Percentiles rank a stretch among this genome's conserved stretches.
phyloP scores from a whole-genome alignment of 805 yeast species.

The Hanseniaspora mollemarum region DNA sequence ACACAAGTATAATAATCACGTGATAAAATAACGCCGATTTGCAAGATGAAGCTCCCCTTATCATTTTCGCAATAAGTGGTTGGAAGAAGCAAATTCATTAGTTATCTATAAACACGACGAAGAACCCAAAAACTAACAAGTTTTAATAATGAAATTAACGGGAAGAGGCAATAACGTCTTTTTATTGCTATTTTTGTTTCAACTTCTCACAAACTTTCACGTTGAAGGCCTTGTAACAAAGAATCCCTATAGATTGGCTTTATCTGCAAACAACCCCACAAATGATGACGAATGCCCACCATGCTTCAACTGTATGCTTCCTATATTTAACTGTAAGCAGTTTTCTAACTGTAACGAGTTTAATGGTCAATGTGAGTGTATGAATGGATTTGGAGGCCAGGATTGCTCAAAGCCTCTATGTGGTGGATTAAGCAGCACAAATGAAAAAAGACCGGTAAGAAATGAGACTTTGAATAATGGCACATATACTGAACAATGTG shows the following conservation, averaged over 20 bases:
- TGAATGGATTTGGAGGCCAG: conserved; percentile 84
- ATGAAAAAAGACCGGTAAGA: conserved; percentile 49
- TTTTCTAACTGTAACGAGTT: conserved; percentile 77
- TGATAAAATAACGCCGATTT: no score
- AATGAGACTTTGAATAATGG: conserved; percentile 31
- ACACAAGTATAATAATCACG: no score
- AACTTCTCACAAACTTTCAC: not conserved
- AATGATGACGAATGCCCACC: conserved; percentile 57
- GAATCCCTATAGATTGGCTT: not conserved
- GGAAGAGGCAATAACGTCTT: not conserved
- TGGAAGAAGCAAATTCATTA: no score
- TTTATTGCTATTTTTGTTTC: not conserved
- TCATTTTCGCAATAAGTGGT: no score
- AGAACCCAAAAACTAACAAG: no score
- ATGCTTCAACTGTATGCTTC: conserved; percentile 88
- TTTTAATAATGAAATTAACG: not conserved
- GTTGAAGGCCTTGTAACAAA: not conserved
- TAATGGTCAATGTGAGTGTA: conserved; percentile 87
- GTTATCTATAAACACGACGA: no score
- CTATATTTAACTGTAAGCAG: conserved; percentile 81
- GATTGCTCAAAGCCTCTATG: conserved; percentile 84
- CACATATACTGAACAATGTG: conserved; percentile 35
- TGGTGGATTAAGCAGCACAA: conserved; percentile 63
- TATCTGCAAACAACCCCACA: not conserved
- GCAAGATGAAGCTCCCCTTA: no score